These are phyloP conservation scores for Rhizopogon vulgaris DNA, from an alignment of 768 basidiomycete genomes.

Conservation along the genomic window DNA sequence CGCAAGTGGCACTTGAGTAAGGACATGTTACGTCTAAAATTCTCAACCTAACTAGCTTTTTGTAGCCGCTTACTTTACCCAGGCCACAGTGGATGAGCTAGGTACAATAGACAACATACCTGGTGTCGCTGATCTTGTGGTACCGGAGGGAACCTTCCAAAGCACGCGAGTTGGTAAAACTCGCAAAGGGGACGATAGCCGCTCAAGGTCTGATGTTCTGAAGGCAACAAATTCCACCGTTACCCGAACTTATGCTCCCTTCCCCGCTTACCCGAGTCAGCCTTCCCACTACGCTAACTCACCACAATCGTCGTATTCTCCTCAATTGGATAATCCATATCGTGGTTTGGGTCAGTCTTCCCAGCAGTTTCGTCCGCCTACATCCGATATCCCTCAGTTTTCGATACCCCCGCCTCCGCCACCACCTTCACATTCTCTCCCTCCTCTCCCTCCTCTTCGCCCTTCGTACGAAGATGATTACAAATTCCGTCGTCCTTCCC, in stretches of 20 bases:
- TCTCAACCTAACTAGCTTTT: background rate
- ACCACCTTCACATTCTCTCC: slow-evolving; percentile 12
- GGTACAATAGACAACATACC: slow-evolving; percentile 66
- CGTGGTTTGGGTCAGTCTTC: slow-evolving; percentile 17
- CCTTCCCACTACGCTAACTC: slow-evolving; percentile 17
- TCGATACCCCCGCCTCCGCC: slow-evolving; percentile 22
- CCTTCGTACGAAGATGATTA: slow-evolving; percentile 21
- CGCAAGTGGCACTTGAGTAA: slow-evolving; percentile 83
- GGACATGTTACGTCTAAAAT: slow-evolving; percentile 16
- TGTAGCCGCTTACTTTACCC: slow-evolving; percentile 79
- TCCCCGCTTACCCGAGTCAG: slow-evolving; percentile 29
- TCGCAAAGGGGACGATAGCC: slow-evolving; percentile 36
- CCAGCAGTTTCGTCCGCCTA: slow-evolving; percentile 16
- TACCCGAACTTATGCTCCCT: slow-evolving; percentile 37
- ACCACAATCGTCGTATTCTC: slow-evolving; percentile 15
- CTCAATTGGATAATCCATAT: slow-evolving; percentile 15
- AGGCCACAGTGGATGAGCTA: slow-evolving; percentile 64
- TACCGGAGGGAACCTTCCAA: slow-evolving; percentile 63
- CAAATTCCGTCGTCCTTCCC: slow-evolving; percentile 27
- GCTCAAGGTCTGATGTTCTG: slow-evolving; percentile 25
- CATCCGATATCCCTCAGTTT: slow-evolving; percentile 21
- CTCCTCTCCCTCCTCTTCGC: slow-evolving; percentile 23
- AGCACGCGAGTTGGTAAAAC: slow-evolving; percentile 57
- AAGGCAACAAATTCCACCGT: slow-evolving; percentile 23
- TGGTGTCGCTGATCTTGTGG: slow-evolving; percentile 49